Conservation (phyloP, 768 basidiomycete species). For the Leccinum subgranulosum region DNA sequence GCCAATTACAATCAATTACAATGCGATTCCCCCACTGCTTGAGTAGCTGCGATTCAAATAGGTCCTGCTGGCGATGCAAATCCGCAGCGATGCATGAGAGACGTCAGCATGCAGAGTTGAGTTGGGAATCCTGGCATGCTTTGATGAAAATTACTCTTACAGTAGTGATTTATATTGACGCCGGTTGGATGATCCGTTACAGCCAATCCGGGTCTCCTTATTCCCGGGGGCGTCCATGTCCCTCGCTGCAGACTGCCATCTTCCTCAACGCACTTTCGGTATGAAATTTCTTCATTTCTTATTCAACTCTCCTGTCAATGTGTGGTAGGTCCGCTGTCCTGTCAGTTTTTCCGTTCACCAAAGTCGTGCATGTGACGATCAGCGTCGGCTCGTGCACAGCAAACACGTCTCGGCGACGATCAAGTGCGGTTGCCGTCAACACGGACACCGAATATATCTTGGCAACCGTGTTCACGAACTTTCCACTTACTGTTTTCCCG, state of each 20-base stretch:
- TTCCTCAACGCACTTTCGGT: slow-evolving; percentile 14
- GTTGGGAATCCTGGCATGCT: neutral
- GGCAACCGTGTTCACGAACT: slow-evolving; percentile 28
- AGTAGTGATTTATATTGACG: slow-evolving; percentile 6
- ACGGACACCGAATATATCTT: slow-evolving; percentile 21
- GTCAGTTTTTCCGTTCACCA: slow-evolving; percentile 10
- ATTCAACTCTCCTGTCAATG: slow-evolving; percentile 13
- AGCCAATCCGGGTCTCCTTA: slow-evolving; percentile 18
- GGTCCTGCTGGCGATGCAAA: slow-evolving; percentile 13
- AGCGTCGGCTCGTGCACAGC: slow-evolving; percentile 33
- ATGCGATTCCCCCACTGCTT: slow-evolving; percentile 20
- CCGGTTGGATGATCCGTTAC: slow-evolving; percentile 31
- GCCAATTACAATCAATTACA: slow-evolving; percentile 11
- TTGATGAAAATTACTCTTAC: neutral
- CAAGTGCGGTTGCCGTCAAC: slow-evolving; percentile 28
- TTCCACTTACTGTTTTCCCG: slow-evolving; percentile 18
- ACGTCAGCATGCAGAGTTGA: neutral
- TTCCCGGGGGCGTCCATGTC: neutral
- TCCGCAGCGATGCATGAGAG: slow-evolving; percentile 13
- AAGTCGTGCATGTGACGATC: slow-evolving; percentile 20
- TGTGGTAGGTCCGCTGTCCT: slow-evolving; percentile 7
- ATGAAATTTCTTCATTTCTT: slow-evolving; percentile 19
- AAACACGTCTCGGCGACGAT: slow-evolving; percentile 30
- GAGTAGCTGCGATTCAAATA: slow-evolving; percentile 5
- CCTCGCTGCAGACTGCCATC: slow-evolving; percentile 12